Evolutionary conservation across 345 rosid genomes (phyloP).

Genomic region (Hibiscus syriacus): DNA sequence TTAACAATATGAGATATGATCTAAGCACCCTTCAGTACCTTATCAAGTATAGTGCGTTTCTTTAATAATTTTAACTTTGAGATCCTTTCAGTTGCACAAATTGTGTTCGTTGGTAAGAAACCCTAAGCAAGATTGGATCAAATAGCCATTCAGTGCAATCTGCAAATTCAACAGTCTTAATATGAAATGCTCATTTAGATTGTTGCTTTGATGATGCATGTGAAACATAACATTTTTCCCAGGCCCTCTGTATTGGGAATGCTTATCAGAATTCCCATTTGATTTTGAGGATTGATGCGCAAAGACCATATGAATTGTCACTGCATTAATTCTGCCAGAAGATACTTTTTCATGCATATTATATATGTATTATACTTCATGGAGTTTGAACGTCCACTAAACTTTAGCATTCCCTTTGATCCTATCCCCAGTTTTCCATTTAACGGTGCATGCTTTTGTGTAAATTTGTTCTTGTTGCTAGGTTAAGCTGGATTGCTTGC

Average conservation of each 20-base stretch:
- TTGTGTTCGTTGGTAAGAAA: not conserved
- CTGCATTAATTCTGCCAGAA: not conserved
- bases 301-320: not conserved
- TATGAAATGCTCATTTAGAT: not conserved
- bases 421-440: too few species aligned
- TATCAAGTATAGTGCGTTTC: too few species aligned
- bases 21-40: too few species aligned
- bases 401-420: too few species aligned
- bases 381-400: too few species aligned
- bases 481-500: not conserved
- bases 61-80: too few species aligned
- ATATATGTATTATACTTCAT: too few species aligned
- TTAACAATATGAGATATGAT: too few species aligned
- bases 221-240: not conserved
- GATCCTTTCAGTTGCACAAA: not conserved
- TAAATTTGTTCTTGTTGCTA: not conserved
- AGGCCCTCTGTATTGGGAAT: not conserved
- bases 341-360: not conserved
- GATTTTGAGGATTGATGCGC: not conserved
- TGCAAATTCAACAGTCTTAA: not conserved
- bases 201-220: not conserved
- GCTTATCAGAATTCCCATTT: not conserved
- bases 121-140: not conserved
- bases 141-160: not conserved
- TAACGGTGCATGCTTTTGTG: too few species aligned